phyloP scores from a whole-genome alignment of 2,329 filamentous ascomycete species.

The Colletotrichum neosansevieriae region DNA sequence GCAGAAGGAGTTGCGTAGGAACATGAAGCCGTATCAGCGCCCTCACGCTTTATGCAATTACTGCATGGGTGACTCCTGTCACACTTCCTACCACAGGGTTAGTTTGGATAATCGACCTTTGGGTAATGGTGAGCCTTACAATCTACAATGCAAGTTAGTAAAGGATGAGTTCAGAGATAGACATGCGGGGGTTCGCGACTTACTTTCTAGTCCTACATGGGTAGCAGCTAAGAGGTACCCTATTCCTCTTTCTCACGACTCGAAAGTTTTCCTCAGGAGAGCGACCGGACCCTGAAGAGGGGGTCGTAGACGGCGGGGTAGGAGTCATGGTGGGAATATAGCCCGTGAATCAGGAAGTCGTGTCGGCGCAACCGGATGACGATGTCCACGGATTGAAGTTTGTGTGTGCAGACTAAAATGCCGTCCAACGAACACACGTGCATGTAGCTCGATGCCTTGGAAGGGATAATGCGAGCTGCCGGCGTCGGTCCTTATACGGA shows the following conservation, averaged over 20 bases:
- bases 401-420: not conserved
- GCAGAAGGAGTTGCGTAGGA: constrained; percentile 80
- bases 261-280: constrained; percentile 90
- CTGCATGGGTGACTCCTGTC: constrained; percentile 92
- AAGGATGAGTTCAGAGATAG: constrained; percentile 33
- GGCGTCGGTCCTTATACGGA: constrained; percentile 15
- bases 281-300: constrained; percentile 76
- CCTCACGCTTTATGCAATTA: constrained; percentile 93
- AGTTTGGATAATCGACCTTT: not conserved
- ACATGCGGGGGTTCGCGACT: constrained; percentile 46
- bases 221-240: constrained; percentile 90
- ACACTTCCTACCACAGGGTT: constrained; percentile 78
- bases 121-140: constrained; percentile 45
- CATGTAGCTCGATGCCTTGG: not conserved
- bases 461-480: not conserved
- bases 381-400: constrained; percentile 8
- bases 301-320: constrained; percentile 81
- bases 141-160: constrained; percentile 50
- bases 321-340: constrained; percentile 71
- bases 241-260: constrained; percentile 91
- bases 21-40: constrained; percentile 83
- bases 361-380: not conserved
- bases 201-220: constrained; percentile 94
- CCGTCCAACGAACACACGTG: constrained; percentile 17
- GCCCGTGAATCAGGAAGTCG: constrained; percentile 1